phyloP scores from a whole-genome alignment of 176 grass and related monocot species.

The Areca catechu region DNA sequence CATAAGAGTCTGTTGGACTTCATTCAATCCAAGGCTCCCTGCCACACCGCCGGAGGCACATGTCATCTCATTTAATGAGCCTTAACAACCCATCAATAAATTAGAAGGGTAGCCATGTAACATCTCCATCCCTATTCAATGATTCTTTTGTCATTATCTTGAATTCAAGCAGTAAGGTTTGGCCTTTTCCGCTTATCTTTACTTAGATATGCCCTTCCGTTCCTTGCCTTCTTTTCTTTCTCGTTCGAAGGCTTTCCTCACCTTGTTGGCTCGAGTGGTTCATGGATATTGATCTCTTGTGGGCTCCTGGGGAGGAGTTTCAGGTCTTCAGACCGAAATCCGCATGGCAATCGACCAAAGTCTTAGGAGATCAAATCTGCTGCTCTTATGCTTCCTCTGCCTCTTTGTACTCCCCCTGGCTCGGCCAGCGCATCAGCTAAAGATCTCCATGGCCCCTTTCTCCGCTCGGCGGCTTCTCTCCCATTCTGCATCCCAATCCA shows the following conservation, averaged over 20 bases:
- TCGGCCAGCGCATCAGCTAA: neutral
- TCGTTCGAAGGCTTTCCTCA: no score
- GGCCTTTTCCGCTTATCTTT: neutral
- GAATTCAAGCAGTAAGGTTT: neutral
- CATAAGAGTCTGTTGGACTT: no score
- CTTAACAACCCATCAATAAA: no score
- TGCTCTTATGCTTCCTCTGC: conserved; percentile 1
- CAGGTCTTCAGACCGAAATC: neutral
- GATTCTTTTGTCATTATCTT: neutral
- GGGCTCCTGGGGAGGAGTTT: neutral
- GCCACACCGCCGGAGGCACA: no score
- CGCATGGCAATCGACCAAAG: neutral
- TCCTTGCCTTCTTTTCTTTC: neutral
- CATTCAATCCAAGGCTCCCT: no score
- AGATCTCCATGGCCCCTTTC: neutral
- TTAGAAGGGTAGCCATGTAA: no score
- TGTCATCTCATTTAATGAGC: no score
- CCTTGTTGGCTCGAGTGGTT: neutral
- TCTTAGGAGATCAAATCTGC: neutral
- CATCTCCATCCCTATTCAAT: no score
- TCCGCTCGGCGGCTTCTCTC: neutral
- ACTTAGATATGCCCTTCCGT: neutral
- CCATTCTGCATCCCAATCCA: neutral
- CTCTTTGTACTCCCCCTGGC: conserved; percentile 1
- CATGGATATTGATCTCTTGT: neutral